Conservation (phyloP, 805 yeast species). For the Saturnispora sanitii region DNA sequence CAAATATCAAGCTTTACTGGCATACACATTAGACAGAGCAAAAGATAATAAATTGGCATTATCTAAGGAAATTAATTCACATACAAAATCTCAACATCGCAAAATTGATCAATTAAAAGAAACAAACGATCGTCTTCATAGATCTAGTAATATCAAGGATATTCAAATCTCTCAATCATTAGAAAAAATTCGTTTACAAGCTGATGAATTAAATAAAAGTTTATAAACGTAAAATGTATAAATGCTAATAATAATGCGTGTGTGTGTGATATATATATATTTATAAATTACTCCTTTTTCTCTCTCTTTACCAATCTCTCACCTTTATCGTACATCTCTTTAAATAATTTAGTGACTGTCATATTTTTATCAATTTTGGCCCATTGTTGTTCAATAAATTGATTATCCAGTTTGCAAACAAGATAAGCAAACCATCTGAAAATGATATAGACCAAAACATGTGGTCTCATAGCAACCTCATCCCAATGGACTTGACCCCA, state of each 20-base stretch:
- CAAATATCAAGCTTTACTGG: slow-evolving; percentile 13
- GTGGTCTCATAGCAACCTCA: slow-evolving; percentile 15
- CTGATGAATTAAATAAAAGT: not conserved
- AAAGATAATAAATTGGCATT: slow-evolving; percentile 20
- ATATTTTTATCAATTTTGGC: slow-evolving; percentile 21
- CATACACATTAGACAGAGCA: slow-evolving; percentile 15
- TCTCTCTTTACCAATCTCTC: slow-evolving; percentile 7
- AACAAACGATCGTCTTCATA: not conserved
- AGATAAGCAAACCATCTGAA: slow-evolving; percentile 13
- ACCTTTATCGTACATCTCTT: slow-evolving; percentile 15
- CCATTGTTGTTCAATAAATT: slow-evolving; percentile 23
- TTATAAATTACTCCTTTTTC: not conserved
- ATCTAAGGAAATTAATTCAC: slow-evolving; percentile 27
- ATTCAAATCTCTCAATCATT: slow-evolving; percentile 4
- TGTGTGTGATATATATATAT: not conserved
- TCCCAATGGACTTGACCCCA: slow-evolving; percentile 10
- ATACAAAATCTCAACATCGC: not conserved
- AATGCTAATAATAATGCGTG: not conserved
- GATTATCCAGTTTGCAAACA: slow-evolving; percentile 14
- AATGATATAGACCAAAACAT: slow-evolving; percentile 17
- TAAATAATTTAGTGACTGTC: slow-evolving; percentile 19
- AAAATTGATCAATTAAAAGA: slow-evolving; percentile 1
- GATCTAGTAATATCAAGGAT: not conserved
- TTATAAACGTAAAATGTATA: not conserved
- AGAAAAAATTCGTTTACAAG: not conserved